Base-by-base conservation (phyloP, 495 filamentous ascomycete genomes). In the Elaphomyces granulatus region DNA sequence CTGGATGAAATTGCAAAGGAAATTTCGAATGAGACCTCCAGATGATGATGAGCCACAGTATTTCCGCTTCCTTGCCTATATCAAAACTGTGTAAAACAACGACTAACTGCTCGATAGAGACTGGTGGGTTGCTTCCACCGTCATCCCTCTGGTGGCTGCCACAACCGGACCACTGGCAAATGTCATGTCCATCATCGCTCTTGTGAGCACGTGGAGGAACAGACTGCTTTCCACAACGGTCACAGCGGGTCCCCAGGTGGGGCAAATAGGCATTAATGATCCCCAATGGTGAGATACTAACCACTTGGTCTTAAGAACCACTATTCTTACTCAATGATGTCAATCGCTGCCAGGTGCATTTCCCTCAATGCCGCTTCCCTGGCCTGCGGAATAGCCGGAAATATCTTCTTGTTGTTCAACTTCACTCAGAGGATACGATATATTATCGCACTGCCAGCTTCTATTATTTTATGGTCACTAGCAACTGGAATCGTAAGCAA, bases 351-450 rank as follows among this genome's bases (percentile, higher is more conserved):
- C 28, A 66, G 63, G 63, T 56, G 54, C 37, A 61, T 72, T 42
- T 61, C 63, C 6, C 46, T 78, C n/a, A 87, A 87, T 55, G 77
- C 68, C 2, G 55, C 71, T 9, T 82, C 78, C 12, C 64, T 87
- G 4, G 70, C 66, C 4, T 75, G 63, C 38, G 81, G 80, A 4
- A 70, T 85, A 18, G 53, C 71, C 1, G 81, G 81, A 3, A 85
- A 87, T 50, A 38, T 83, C 3, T 77, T 81, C 45, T 61, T 87
- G n/a, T 55, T 86, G 1, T 68, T 80, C 42, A 94, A 94, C 59
- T 94, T 95, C 67, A 85, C 87, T 3, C 69, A 72, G 34, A 65
- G 75, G 3, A 67, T 94, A 7, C 71, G 83, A 17, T 94, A 94
- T 55, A 81, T 83, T 37, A 60, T 86, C 35, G 78, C 81, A 3